phyloP scores from a whole-genome alignment of 2,329 filamentous ascomycete species.

The Exophiala xenobiotica region DNA sequence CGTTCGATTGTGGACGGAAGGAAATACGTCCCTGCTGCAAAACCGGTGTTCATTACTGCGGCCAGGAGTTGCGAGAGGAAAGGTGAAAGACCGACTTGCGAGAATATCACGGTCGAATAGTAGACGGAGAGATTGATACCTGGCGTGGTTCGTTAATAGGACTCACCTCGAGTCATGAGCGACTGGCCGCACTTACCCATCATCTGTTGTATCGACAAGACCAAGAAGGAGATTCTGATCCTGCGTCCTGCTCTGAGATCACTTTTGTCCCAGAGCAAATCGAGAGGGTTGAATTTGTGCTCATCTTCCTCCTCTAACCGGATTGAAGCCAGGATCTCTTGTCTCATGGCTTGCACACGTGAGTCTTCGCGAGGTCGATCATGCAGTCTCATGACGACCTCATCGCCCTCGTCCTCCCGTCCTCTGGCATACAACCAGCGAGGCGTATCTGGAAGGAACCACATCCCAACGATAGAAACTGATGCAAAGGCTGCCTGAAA shows the following conservation, averaged over 20 bases:
- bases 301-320: conserved; percentile 25
- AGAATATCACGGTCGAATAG: conserved; percentile 25
- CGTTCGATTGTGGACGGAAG: conserved; percentile 22
- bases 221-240: conserved; percentile 40
- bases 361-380: conserved; percentile 23
- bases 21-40: conserved; percentile 16
- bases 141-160: no score
- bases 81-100: conserved; percentile 18
- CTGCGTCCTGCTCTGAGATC: conserved; percentile 39
- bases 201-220: conserved; percentile 33
- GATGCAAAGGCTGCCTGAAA: conserved; percentile 34
- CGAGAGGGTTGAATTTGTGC: conserved; percentile 32
- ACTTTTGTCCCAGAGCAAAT: conserved; percentile 37
- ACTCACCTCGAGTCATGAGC: no score
- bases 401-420: conserved; percentile 30
- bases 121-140: conserved; percentile 35
- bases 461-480: conserved; percentile 27
- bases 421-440: conserved; percentile 35
- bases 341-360: conserved; percentile 24
- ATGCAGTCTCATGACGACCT: conserved; percentile 25
- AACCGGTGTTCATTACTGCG: conserved; percentile 24
- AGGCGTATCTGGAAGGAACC: conserved; percentile 33
- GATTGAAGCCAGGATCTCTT: conserved; percentile 31
- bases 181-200: conserved; percentile 23
- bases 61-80: conserved; percentile 20